Base-by-base conservation (phyloP, 805 yeast genomes). In the Candida incommunis region DNA sequence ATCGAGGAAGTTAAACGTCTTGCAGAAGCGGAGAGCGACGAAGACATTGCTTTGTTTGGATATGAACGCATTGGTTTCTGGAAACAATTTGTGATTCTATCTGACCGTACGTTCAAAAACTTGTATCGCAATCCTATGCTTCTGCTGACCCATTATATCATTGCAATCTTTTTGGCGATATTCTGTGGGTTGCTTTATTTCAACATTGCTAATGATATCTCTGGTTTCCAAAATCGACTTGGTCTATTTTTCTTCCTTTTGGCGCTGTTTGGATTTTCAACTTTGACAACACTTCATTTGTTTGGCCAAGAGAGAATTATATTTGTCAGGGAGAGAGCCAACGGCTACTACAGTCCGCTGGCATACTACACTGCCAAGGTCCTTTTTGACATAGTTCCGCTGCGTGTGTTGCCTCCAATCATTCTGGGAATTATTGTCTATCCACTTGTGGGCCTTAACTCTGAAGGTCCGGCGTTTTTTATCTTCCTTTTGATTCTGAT, bases 211-310 rank as follows among this genome's bases (percentile, higher is more conserved):
- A 82, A 86, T 58, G 96, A 90, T 60, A 90, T 92, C 45, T 79
- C 95, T 55, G 98, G 98, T 0, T 92, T 92, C 69, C 98, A 92
- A 62, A 92, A 92, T 63, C 72, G 98, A 54, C 70, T 92, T 51
- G 98, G 98, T 0, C 68, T 92, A 48, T 92, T 92, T 63, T 90
- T 92, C 68, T 92, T 92, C 62, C 64, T 88, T 43, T 69, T 92
- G 49, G 85, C 97, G 2, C 74, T 88, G 55, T 88, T 92, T 67
- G 98, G 98, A 0, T 92, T 92, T 61, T 81, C 94, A 1, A 82
- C 97, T 0, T 71, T 92, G 55, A 90, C 97, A 0, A 94, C 96
- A 0, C 67, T 92, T 45, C 90, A 87, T 52, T 76, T 95, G 2
- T 92, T 92, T 61, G 78, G 95, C 0, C 72, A 76, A 44, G 98